Evolutionary conservation across 352 stramenopile species (phyloP), one percentile per base, ranked within the genome.

Genomic region (Phytophthora parvispora): DNA sequence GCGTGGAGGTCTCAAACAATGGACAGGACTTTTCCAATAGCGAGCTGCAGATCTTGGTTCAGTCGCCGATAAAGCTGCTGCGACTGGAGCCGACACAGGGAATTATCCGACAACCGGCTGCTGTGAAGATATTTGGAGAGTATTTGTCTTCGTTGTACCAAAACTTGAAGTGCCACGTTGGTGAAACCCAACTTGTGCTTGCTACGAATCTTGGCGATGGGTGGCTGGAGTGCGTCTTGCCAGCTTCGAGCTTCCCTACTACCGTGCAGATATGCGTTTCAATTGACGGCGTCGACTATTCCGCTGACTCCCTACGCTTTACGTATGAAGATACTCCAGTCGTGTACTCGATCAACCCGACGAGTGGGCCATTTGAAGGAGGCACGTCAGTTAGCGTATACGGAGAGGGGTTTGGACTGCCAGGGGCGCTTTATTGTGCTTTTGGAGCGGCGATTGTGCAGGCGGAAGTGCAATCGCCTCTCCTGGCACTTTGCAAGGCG

Each of bases 1-100:
- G 31, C 25, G 61, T 99, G n/a, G 94, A 99, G 57, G 78, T 98
- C 0, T 93, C 88, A 3, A 97, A 94, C 42, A 99, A 99, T 60
- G 91, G 85, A 0, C 84, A 98, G 59, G 96, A 99, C 52, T 98
- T 97, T 49, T 98, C 92, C 5, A 84, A 90, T 45, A 94, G 73
- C 29, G 87, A 93, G 22, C 72, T 94, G 0, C 69, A 88, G 38
- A 94, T 97, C 52, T 60, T 95, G 22, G 54, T 86, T 1, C 27
- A 76, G 32, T 4, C 57, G 15, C 64, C 68, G 8, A 70, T 87
- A 16, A 43, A 48, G 20, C 16, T 74, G 4, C 7, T 69, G 0
- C 45, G 34, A 3, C 49, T 86, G 12, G 60, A 74, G 20, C 78
- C 81, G 6, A 27, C 56, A 0, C 49, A 58, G 34, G 72, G 71